phyloP scores from a whole-genome alignment of 345 rosid genomes.

The Lepidium aucheri region DNA sequence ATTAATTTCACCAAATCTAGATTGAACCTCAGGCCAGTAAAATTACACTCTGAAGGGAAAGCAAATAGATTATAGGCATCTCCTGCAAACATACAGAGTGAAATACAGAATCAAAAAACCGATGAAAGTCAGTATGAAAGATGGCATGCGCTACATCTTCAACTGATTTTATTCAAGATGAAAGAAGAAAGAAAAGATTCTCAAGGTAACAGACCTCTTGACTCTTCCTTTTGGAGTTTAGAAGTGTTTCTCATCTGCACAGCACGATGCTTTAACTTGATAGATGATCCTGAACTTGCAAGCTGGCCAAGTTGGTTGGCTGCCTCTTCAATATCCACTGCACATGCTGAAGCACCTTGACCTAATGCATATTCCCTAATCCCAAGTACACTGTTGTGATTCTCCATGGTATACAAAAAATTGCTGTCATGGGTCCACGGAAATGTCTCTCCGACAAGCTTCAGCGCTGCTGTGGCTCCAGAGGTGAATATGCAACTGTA shows the following conservation, averaged over 20 bases:
- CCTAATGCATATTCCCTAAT: constrained; percentile 95
- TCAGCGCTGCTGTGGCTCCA: constrained; percentile 93
- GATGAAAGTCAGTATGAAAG: neutral
- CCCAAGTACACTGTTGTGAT: constrained; percentile 96
- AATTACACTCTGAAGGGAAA: constrained; percentile 95
- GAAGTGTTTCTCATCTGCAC: constrained; percentile 48
- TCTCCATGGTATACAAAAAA: constrained; percentile 84
- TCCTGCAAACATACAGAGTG: constrained; percentile 41
- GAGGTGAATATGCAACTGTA: constrained; percentile 87
- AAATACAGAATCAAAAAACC: neutral
- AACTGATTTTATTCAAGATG: neutral
- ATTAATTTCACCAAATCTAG: constrained; percentile 64
- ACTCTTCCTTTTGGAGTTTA: constrained; percentile 25
- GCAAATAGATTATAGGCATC: constrained; percentile 68
- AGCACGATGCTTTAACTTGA: constrained; percentile 43
- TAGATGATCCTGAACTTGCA: constrained; percentile 15
- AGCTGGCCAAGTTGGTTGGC: constrained; percentile 18
- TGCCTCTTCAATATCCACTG: constrained; percentile 60
- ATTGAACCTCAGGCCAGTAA: constrained; percentile 77
- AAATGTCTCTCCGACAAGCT: constrained; percentile 87
- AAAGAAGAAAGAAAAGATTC: neutral
- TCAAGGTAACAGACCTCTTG: constrained; percentile 35
- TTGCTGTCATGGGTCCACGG: constrained; percentile 68
- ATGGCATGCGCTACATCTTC: neutral
- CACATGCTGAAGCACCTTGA: constrained; percentile 76